A percentile compares a stretch with the other conserved stretches of the same genome.
phyloP scores from a whole-genome alignment of 768 basidiomycete genomes.

The Hypholoma fasciculare region DNA sequence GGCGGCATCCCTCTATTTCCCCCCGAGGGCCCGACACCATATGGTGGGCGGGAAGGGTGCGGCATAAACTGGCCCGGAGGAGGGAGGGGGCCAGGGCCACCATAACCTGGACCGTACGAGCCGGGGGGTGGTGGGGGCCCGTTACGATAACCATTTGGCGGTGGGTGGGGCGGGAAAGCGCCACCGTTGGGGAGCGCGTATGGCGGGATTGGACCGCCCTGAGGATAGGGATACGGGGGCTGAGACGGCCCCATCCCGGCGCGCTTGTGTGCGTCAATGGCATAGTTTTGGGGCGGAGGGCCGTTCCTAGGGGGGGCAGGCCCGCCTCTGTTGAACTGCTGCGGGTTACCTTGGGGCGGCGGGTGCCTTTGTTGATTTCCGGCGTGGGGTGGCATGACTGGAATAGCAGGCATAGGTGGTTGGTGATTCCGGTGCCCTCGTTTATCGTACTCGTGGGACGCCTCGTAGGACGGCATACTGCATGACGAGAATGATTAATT shows the following conservation, averaged over 20 bases:
- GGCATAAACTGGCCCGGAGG: not conserved
- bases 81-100: not conserved
- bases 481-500: not conserved
- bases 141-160: slow-evolving; percentile 7
- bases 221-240: slow-evolving; percentile 6
- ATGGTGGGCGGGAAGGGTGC: not conserved
- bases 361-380: slow-evolving; percentile 20
- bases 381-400: slow-evolving; percentile 23
- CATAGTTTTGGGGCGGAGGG: not conserved
- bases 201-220: slow-evolving; percentile 8
- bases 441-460: slow-evolving; percentile 83
- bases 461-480: slow-evolving; percentile 76
- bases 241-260: not conserved
- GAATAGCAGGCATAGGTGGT: slow-evolving; percentile 26
- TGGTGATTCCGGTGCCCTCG: slow-evolving; percentile 56
- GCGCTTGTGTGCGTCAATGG: not conserved
- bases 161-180: slow-evolving; percentile 1
- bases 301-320: not conserved
- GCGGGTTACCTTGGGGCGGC: slow-evolving; percentile 11
- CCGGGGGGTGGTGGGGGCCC: not conserved
- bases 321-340: slow-evolving; percentile 30
- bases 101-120: not conserved
- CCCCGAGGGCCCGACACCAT: not conserved
- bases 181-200: not conserved
- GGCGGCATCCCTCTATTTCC: slow-evolving; percentile 1